phyloP scores from a whole-genome alignment of 2,329 filamentous ascomycete species.

The Cucurbitaria berberidis region DNA sequence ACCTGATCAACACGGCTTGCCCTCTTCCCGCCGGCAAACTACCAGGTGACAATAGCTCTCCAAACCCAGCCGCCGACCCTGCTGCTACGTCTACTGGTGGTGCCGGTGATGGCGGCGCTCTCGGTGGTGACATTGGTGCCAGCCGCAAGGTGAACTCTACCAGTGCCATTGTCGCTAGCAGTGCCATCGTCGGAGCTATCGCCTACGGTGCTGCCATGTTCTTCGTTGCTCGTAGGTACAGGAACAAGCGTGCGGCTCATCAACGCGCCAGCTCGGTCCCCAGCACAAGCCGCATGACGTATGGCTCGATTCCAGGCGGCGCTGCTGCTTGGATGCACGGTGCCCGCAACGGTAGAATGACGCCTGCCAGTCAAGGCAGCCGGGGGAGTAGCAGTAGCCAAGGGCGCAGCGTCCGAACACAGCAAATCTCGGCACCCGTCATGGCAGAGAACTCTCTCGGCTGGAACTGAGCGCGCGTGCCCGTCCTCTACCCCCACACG shows the following conservation, averaged over 20 bases:
- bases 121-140: constrained; percentile 57
- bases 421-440: constrained; percentile 85
- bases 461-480: constrained; percentile 73
- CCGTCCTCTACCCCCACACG: constrained; percentile 7
- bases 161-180: constrained; percentile 73
- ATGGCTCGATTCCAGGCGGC: constrained; percentile 48
- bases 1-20: constrained; percentile 83
- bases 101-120: constrained; percentile 56
- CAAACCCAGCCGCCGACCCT: constrained; percentile 51
- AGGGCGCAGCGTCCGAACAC: constrained; percentile 67
- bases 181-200: constrained; percentile 77
- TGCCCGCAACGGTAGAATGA: constrained; percentile 49
- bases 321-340: constrained; percentile 58
- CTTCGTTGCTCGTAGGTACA: constrained; percentile 87
- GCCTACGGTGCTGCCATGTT: constrained; percentile 97
- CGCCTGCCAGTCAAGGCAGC: constrained; percentile 51
- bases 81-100: constrained; percentile 39
- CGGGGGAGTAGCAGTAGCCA: constrained; percentile 64
- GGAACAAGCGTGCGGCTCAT: constrained; percentile 80
- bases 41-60: constrained; percentile 48
- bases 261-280: constrained; percentile 77
- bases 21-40: constrained; percentile 63
- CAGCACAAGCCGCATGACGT: constrained; percentile 65
- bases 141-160: constrained; percentile 67
- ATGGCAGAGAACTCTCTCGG: constrained; percentile 94